These are phyloP conservation scores for Vitis cinerea DNA, from an alignment of 164 flowering plant genomes.

Conservation along the genomic window DNA sequence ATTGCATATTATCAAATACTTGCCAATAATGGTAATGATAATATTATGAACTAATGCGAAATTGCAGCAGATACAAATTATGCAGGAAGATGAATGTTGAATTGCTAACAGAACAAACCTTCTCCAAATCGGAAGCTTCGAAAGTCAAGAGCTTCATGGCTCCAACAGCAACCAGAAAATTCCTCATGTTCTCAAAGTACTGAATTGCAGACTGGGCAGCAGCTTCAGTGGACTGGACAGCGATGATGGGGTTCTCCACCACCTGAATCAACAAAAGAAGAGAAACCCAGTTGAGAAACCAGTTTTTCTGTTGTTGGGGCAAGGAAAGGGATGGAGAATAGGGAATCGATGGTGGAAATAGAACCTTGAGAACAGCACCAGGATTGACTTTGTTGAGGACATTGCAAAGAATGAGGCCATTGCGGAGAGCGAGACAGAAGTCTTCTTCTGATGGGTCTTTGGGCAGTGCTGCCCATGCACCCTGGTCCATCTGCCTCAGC, in stretches of 20 bases:
- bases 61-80: no score
- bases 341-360: background rate
- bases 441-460: slow-evolving; percentile 74
- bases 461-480: slow-evolving; percentile 49
- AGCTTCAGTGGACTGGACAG: slow-evolving; percentile 60
- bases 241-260: slow-evolving; percentile 67
- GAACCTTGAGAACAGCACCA: slow-evolving; percentile 81
- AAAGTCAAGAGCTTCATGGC: slow-evolving; percentile 78
- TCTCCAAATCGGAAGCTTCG: slow-evolving; percentile 87
- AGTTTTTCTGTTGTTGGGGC: no score
- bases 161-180: slow-evolving; percentile 75
- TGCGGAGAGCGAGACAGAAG: slow-evolving; percentile 73
- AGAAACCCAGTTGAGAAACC: no score
- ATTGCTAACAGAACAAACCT: slow-evolving; percentile 38
- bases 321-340: background rate
- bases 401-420: slow-evolving; percentile 89
- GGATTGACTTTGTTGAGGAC: slow-evolving; percentile 90
- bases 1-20: no score
- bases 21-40: no score
- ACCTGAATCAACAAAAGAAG: slow-evolving; percentile 38
- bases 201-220: slow-evolving; percentile 89
- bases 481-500: slow-evolving; percentile 75
- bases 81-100: background rate
- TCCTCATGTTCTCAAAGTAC: slow-evolving; percentile 91
- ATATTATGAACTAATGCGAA: no score